phyloP scores from a whole-genome alignment of 1,284 basidiomycete genomes.

The Hemileccinum hortonii region DNA sequence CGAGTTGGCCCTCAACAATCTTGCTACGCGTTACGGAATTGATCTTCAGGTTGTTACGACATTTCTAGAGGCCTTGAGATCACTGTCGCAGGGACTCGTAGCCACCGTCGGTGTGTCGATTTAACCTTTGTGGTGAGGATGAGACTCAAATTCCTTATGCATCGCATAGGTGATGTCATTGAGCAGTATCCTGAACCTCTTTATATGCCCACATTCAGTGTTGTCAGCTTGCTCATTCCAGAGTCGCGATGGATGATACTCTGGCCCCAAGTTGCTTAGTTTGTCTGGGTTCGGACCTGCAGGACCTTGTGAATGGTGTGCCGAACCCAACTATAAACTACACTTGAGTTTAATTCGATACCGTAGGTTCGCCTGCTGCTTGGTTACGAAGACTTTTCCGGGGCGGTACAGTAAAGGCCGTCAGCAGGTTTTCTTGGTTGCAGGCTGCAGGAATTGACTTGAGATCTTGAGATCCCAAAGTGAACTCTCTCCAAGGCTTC shows the following conservation, averaged over 20 bases:
- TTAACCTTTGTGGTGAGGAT: not conserved
- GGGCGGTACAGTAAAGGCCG: no score
- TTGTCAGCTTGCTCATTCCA: slow-evolving; percentile 7
- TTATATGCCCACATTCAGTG: slow-evolving; percentile 1
- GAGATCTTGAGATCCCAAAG: no score
- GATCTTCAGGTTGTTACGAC: not conserved
- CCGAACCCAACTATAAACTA: no score
- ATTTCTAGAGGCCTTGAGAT: slow-evolving; percentile 3
- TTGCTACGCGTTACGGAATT: slow-evolving; percentile 3
- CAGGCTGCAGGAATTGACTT: no score
- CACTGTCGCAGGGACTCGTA: not conserved
- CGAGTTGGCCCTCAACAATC: not conserved
- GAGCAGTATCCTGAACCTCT: slow-evolving; percentile 13
- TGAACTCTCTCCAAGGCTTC: no score
- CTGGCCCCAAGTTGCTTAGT: not conserved
- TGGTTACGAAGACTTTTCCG: no score
- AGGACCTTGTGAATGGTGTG: no score
- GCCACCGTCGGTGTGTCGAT: slow-evolving; percentile 11
- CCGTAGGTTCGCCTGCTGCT: no score
- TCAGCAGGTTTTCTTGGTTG: no score
- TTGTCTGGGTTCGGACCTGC: slow-evolving; percentile 19
- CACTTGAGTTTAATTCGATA: no score
- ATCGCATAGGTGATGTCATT: slow-evolving; percentile 13
- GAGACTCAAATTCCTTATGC: not conserved
- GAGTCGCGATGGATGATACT: slow-evolving; percentile 17